These are phyloP conservation scores for Stylonectria norvegica DNA, from an alignment of 2,329 filamentous ascomycete species.

Conservation along the genomic window DNA sequence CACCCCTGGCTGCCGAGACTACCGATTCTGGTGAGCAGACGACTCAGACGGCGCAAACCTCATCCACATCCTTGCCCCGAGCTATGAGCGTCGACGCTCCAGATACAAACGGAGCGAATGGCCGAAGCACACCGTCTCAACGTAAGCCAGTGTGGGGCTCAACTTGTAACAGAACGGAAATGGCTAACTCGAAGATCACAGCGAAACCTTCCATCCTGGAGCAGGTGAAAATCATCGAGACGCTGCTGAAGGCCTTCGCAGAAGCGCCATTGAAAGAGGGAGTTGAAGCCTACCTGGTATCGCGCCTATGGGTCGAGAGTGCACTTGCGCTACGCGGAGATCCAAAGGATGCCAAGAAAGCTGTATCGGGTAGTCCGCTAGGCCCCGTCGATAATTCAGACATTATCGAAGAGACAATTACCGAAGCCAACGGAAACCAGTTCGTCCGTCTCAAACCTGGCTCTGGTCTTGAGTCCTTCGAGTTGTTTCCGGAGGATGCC, in stretches of 20 bases:
- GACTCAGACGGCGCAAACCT: constrained; percentile 16
- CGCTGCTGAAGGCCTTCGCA: constrained; percentile 53
- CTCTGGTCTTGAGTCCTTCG: constrained; percentile 66
- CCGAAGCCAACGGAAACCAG: constrained; percentile 45
- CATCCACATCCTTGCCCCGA: constrained; percentile 28
- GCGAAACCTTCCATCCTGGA: constrained; percentile 41
- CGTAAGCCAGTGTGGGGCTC: constrained; percentile 23
- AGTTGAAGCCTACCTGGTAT: constrained; percentile 75
- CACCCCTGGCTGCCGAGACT: constrained; percentile 23
- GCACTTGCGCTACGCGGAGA: constrained; percentile 65
- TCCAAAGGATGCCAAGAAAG: constrained; percentile 54
- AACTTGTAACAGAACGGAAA: constrained; percentile 1
- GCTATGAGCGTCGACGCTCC: constrained; percentile 42
- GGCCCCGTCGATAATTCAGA: constrained; percentile 86
- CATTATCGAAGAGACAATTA: constrained; percentile 63
- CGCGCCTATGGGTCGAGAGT: constrained; percentile 71
- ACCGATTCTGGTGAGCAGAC: constrained; percentile 5
- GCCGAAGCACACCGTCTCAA: constrained; percentile 18
- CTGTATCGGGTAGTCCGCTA: constrained; percentile 58
- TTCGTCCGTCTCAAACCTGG: constrained; percentile 75
- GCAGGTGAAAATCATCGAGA: constrained; percentile 71
- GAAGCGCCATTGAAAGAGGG: constrained; percentile 60
- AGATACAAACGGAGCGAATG: constrained; percentile 24
- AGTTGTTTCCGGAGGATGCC: constrained; percentile 72
- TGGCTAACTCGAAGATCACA: constrained; percentile 17